Evolutionary conservation across 345 rosid genomes (phyloP).

Genomic region (Pelargonium nanum): DNA sequence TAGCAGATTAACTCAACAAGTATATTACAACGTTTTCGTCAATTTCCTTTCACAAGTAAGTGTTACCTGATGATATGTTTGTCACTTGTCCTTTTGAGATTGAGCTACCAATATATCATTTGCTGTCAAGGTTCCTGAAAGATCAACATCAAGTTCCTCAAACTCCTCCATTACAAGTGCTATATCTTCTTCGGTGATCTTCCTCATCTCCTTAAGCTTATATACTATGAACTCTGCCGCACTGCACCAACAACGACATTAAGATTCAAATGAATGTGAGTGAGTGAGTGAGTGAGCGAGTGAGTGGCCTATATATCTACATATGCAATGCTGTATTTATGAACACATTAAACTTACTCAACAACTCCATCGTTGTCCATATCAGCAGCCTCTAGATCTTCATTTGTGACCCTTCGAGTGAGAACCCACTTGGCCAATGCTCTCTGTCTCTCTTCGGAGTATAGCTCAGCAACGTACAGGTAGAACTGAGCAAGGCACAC

Average conservation of each 20-base stretch:
- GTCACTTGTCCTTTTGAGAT: neutral
- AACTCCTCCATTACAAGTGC: constrained; percentile 50
- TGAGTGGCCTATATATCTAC: too few species aligned
- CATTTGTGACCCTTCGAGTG: constrained; percentile 36
- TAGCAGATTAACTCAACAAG: too few species aligned
- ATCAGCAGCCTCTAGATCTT: constrained; percentile 85
- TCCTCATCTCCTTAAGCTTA: constrained; percentile 86
- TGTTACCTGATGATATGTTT: too few species aligned
- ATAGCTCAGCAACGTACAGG: constrained; percentile 52
- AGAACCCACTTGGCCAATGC: constrained; percentile 66
- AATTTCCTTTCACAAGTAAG: too few species aligned
- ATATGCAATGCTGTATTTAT: neutral
- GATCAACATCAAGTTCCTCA: constrained; percentile 60
- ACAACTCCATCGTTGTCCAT: constrained; percentile 60
- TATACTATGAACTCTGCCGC: constrained; percentile 57
- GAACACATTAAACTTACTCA: constrained; percentile 35
- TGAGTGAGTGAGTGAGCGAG: too few species aligned
- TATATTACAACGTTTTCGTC: too few species aligned
- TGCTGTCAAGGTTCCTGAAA: constrained; percentile 34
- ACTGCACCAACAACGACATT: constrained; percentile 16
- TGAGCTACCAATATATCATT: constrained; percentile 35
- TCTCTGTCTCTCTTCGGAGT: constrained; percentile 50
- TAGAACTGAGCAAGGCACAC: constrained; percentile 57
- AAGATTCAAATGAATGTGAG: neutral
- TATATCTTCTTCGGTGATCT: constrained; percentile 66